Evolutionary conservation across 345 rosid genomes (phyloP), one percentile per base, ranked within the genome.

Genomic region (Gossypium longicalyx): DNA sequence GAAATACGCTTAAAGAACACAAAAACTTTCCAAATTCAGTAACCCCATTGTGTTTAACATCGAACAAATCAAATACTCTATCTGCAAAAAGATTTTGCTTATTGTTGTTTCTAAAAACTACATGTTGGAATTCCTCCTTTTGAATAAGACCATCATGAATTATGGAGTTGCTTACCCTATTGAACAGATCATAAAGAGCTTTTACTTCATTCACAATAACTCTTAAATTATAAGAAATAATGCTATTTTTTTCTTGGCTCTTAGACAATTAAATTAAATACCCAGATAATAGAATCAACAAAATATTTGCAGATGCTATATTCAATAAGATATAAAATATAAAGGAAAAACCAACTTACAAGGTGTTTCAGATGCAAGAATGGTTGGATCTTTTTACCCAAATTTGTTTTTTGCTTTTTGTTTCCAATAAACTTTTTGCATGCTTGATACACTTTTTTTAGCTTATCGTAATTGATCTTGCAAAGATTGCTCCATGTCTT

Each of bases 381-480:
- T 7, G 56, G 56, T 0, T 15, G 56, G 56, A 17, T 52, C 56
- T 52, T 52, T 19, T 16, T 15, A 16, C 19, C 2, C 56, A 52
- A 1, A 19, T 52, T 52, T 52, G 56, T 27, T 27, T 27, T 27
- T 27, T 2, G 0, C 0, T 27, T 27, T 27, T 3, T 27, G 29
- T 27, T 27, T 27, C 29, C 3, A 27, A 27, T 27, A 27, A 27
- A 27, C 29, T 53, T n/a, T 53, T 86, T 93, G 94, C 91, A 95
- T 95, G 74, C 83, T 95, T 77, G 91, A 83, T 72, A 93, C 97
- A 57, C 98, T 95, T 74, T 95, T 96, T 85, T 91, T 81, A 52
- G 98, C 96, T 82, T 95, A 97, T 73, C 99, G 85, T 82, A 95
- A 78, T 82, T 95, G 98, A 88, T 95, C 99, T 87, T 95, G 97